Evolutionary conservation across 2,329 filamentous ascomycete genomes (phyloP).

Genomic region (Colletotrichum sp.): DNA sequence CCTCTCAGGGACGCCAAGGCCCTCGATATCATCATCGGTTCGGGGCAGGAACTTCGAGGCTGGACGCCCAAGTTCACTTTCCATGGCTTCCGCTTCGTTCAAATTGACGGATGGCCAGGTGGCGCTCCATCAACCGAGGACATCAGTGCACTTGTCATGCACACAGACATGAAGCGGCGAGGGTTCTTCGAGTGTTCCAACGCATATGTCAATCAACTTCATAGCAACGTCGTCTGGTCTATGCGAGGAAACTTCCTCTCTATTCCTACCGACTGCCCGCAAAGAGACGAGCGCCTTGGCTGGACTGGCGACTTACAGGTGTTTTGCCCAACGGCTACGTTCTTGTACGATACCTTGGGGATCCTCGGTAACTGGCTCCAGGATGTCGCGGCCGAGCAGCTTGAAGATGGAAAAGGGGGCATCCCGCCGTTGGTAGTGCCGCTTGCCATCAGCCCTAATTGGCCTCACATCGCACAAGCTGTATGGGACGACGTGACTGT

Average conservation of each 20-base stretch:
- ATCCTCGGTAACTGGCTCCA: constrained; percentile 14
- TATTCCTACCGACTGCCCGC: constrained; percentile 13
- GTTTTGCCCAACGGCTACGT: constrained; percentile 8
- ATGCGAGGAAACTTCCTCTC: constrained; percentile 17
- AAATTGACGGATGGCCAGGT: not conserved
- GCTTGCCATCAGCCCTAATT: constrained; percentile 25
- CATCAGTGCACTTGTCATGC: constrained; percentile 2
- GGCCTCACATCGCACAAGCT: constrained; percentile 20
- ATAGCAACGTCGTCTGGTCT: constrained; percentile 15
- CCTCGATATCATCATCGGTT: not conserved
- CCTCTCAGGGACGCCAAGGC: not conserved
- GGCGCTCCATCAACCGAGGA: not conserved
- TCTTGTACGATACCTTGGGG: constrained; percentile 10
- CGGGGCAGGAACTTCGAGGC: not conserved
- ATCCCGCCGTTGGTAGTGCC: constrained; percentile 36
- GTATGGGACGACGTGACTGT: constrained; percentile 16
- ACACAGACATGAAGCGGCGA: constrained; percentile 10
- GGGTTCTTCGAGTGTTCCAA: constrained; percentile 18
- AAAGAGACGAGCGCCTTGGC: constrained; percentile 12
- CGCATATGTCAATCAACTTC: not conserved
- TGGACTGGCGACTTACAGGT: constrained; percentile 16
- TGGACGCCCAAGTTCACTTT: constrained; percentile 11
- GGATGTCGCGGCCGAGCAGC: constrained; percentile 12
- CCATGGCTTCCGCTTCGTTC: constrained; percentile 14
- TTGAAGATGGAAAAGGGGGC: constrained; percentile 33